Base-by-base conservation (phyloP, 2,329 filamentous ascomycete genomes). In the Pseudocercospora ulei region DNA sequence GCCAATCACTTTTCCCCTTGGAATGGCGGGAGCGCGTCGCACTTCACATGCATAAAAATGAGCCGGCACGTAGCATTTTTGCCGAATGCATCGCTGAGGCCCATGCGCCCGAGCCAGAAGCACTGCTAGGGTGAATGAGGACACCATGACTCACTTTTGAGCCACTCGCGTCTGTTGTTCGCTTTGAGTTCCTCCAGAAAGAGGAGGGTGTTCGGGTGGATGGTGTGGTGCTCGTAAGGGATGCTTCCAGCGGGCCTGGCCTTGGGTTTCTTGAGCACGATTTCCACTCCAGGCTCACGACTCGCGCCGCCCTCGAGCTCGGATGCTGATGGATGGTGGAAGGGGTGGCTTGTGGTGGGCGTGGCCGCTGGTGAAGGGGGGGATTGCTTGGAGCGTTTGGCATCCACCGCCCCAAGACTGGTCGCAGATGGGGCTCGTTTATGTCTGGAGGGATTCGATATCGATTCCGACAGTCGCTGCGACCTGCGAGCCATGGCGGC, bases 221-320 rank as follows among this genome's bases (percentile, higher is more conserved):
- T 68, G 5, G 65, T 72, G 24, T 69, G 62, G 47, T 76, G 69
- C 27, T 60, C 57, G 56, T 78, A 80, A 1, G 70, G 69, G 16
- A 66, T 69, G n/a, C 69, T 63, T 9, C 76, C 76, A 14, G 73
- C 66, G 20, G 70, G 68, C 50, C 75, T 65, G n/a, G 75, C 68
- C 57, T 76, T 75, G 2, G 74, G 75, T 47, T 76, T 75, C 54
- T 73, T 70, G 56, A 78, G 75, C 49, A 78, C 67, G 19, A 80
- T 61, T 48, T 73, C 68, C 43, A 70, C 75, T 6, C 75, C 75
- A 23, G 73, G 74, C 3, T 67, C 72, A 17, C 77, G 58, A 4
- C 69, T 65, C 43, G 66, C 72, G 22, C 72, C 70, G 6, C 72
- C 73, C 14, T 59, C 56, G 27, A 60, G 59, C n/a, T 62, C 55